Conservation (phyloP, 1,284 basidiomycete species). For the Flammula alnicola region DNA sequence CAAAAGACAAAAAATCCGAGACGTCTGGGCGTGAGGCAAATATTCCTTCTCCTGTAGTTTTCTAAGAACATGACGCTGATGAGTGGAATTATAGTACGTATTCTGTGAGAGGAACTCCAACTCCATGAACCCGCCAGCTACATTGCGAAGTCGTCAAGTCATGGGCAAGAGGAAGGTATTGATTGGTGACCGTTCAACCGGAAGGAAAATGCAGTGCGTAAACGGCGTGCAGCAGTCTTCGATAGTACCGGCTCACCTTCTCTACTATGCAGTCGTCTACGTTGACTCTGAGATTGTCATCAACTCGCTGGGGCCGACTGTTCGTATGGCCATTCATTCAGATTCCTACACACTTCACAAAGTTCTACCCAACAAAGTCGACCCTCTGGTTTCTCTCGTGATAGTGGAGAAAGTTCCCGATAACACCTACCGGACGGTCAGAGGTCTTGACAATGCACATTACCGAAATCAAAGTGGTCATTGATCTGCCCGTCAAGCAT, state of each 20-base stretch:
- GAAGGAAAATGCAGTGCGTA: conserved; percentile 96
- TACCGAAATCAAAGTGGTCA: conserved; percentile 99
- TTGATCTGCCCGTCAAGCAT: conserved; percentile 97
- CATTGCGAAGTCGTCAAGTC: conserved; percentile 97
- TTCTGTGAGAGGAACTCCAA: conserved; percentile 93
- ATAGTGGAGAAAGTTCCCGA: conserved; percentile 99
- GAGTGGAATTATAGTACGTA: conserved; percentile 58
- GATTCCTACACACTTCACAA: conserved; percentile 96
- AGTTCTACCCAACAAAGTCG: conserved; percentile 94
- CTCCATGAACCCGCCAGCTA: conserved; percentile 97
- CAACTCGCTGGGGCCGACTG: conserved; percentile 79
- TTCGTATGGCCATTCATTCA: conserved; percentile 94
- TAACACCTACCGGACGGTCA: conserved; percentile 99
- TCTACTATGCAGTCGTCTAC: conserved; percentile 88
- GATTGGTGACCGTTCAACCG: conserved; percentile 98
- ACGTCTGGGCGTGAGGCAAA: conserved; percentile 89
- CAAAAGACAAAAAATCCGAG: conserved; percentile 96
- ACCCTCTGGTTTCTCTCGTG: conserved; percentile 95
- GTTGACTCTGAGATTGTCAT: conserved; percentile 90
- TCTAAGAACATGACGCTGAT: conserved; percentile 9
- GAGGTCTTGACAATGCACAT: conserved; percentile 98
- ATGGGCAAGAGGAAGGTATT: conserved; percentile 99
- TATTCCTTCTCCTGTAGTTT: conserved; percentile 6
- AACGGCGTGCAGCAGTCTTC: not conserved
- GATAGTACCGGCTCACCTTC: not conserved